Base-by-base conservation (phyloP, 495 filamentous ascomycete species). In the Penicillium flavigenum region DNA sequence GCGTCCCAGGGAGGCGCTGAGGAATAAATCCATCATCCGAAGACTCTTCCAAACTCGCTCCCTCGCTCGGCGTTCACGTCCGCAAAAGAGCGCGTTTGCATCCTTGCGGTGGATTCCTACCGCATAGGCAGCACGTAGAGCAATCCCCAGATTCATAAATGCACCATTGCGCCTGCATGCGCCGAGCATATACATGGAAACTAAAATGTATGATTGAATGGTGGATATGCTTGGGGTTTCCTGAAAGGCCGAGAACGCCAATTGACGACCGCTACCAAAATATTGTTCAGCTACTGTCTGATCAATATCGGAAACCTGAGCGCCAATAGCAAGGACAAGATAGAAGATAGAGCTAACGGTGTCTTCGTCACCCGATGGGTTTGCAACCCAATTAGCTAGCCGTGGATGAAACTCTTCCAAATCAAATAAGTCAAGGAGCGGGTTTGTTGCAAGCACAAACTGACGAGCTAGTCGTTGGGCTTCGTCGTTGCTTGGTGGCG, bases 31-130 rank as follows among this genome's bases (percentile, higher is more conserved):
- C 57, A 85, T 71, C 52, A 86, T 79, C 1, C 83, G 76, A 12
- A 86, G 68, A 60, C 82, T 85, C 62, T 82, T 85, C 83, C 83
- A 86, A 0, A 85, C 73, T 14, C 79, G 74, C 50, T 86, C 83
- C 54, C 83, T 73, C n/a, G 74, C 69, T 52, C 70, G 66, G 31
- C 79, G 76, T 20, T 79, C 71, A 2, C 76, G 72, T 1, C 71
- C 60, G 47, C 79, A 82, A 58, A 86, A 86, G 1, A 81, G 69
- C 5, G 79, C 72, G 62, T 86, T 86, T 19, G 83, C 81, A 34
- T 83, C 83, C 39, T 79, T 83, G n/a, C 83, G 67, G 61, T 86
- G 83, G 27, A 86, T 70, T 2, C 83, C 83, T 20, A 86, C 81
- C 0, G 82, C 81, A 53, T 83, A 84, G 0, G 82, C 83, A 5